Evolutionary conservation across 805 yeast genomes (phyloP).

Genomic region (Candida easanensis): DNA sequence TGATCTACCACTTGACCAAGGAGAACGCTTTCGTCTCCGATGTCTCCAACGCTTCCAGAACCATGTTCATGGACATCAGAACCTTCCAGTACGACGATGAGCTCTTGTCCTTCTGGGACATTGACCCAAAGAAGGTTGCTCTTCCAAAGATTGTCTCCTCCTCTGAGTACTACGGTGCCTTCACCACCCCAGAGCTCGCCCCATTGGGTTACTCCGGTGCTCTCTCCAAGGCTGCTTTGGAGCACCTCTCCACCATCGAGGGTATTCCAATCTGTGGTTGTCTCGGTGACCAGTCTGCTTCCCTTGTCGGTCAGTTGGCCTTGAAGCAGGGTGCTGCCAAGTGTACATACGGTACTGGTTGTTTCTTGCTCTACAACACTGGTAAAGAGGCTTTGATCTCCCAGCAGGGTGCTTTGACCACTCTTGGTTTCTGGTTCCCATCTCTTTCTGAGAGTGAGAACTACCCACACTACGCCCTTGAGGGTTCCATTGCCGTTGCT

Average conservation of each 20-base stretch:
- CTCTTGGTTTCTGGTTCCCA: conserved; percentile 90
- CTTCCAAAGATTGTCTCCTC: conserved; percentile 79
- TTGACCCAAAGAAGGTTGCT: conserved; percentile 61
- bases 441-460: conserved; percentile 41
- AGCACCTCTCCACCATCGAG: conserved; percentile 45
- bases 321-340: conserved; percentile 82
- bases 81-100: conserved; percentile 73
- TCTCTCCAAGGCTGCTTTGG: conserved; percentile 50
- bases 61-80: conserved; percentile 82
- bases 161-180: conserved; percentile 73
- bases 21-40: conserved; percentile 75
- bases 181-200: conserved; percentile 57
- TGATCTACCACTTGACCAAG: conserved; percentile 76
- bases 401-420: conserved; percentile 80
- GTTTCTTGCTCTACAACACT: conserved; percentile 85
- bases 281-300: conserved; percentile 92
- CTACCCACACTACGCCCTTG: conserved; percentile 82
- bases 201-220: conserved; percentile 48
- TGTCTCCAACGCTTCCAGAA: conserved; percentile 88
- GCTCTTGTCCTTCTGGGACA: conserved; percentile 74
- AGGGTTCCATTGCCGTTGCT: conserved; percentile 95
- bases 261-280: conserved; percentile 83
- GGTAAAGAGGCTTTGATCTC: conserved; percentile 72
- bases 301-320: conserved; percentile 90
- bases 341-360: conserved; percentile 96